A percentile compares a stretch with the other conserved stretches of the same genome.
phyloP scores from a whole-genome alignment of 495 filamentous ascomycete genomes.

The Bathelium albidoporum region DNA sequence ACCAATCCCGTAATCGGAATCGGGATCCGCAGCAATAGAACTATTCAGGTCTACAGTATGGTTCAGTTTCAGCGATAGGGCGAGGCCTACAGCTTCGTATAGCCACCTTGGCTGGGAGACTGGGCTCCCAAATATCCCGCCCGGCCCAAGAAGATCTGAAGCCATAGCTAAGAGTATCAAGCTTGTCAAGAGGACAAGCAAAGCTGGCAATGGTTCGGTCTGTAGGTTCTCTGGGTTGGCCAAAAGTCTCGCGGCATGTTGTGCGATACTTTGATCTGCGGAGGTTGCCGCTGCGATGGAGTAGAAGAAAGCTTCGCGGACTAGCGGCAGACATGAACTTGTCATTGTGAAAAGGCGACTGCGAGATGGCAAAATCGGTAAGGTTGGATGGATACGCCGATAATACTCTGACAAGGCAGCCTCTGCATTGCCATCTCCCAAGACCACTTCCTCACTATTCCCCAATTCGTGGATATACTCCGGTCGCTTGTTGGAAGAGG shows the following conservation, averaged over 20 bases:
- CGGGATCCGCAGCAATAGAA: conserved; percentile 40
- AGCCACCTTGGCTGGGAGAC: conserved; percentile 35
- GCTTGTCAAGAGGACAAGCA: conserved; percentile 54
- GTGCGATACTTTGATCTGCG: conserved; percentile 2
- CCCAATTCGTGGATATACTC: conserved; percentile 3
- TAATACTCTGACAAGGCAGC: conserved; percentile 21
- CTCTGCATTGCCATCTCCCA: conserved; percentile 16
- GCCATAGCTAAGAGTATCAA: conserved; percentile 52
- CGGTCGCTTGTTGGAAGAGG: conserved; percentile 4
- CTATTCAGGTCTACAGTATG: conserved; percentile 11
- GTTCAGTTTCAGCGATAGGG: conserved; percentile 48
- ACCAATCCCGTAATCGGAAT: conserved; percentile 61
- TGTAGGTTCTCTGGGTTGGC: conserved; percentile 39
- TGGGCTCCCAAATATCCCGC: conserved; percentile 25
- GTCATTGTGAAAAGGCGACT: conserved; percentile 51
- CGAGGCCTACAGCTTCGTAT: conserved; percentile 48
- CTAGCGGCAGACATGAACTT: conserved; percentile 44
- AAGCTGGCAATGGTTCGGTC: conserved; percentile 35
- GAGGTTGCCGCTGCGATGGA: conserved; percentile 15
- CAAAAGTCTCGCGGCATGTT: conserved; percentile 41
- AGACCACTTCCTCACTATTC: conserved; percentile 8
- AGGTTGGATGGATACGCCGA: conserved; percentile 54
- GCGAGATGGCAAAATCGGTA: conserved; percentile 65
- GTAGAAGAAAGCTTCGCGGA: conserved; percentile 59
- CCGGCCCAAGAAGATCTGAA: conserved; percentile 45